These are phyloP conservation scores for Suillus occidentalis DNA, from an alignment of 768 basidiomycete species.

Conservation along the genomic window DNA sequence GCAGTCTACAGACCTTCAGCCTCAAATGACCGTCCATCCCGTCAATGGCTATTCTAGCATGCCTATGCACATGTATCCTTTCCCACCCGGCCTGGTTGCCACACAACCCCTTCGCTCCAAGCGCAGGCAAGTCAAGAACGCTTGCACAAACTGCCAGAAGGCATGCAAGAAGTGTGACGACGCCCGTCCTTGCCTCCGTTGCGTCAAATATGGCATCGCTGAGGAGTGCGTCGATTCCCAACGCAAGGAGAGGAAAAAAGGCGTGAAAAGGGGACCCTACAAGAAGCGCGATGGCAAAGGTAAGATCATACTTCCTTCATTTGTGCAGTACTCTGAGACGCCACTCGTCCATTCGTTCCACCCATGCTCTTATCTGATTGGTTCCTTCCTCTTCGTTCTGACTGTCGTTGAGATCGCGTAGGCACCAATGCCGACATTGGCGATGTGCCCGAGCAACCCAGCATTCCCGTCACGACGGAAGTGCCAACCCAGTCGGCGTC, in stretches of 20 bases:
- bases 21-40: slow-evolving; percentile 53
- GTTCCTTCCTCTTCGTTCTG: slow-evolving; percentile 33
- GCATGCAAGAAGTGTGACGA: slow-evolving; percentile 93
- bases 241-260: slow-evolving; percentile 90
- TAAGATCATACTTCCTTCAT: slow-evolving; percentile 38
- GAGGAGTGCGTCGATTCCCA: slow-evolving; percentile 90
- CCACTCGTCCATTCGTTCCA: slow-evolving; percentile 2
- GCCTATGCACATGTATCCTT: slow-evolving; percentile 73
- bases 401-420: slow-evolving; percentile 57
- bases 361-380: slow-evolving; percentile 6
- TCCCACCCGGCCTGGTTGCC: slow-evolving; percentile 48
- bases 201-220: slow-evolving; percentile 85
- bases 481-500: slow-evolving; percentile 43
- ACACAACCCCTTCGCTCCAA: slow-evolving; percentile 63
- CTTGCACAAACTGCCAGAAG: slow-evolving; percentile 88
- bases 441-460: slow-evolving; percentile 45
- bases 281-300: slow-evolving; percentile 95
- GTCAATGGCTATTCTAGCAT: slow-evolving; percentile 48
- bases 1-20: slow-evolving; percentile 38
- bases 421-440: slow-evolving; percentile 49
- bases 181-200: slow-evolving; percentile 88
- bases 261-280: slow-evolving; percentile 86
- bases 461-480: slow-evolving; percentile 43
- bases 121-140: slow-evolving; percentile 88
- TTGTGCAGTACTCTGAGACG: slow-evolving; percentile 15